phyloP scores from a whole-genome alignment of 495 filamentous ascomycete species.

The Talaromyces ruber region DNA sequence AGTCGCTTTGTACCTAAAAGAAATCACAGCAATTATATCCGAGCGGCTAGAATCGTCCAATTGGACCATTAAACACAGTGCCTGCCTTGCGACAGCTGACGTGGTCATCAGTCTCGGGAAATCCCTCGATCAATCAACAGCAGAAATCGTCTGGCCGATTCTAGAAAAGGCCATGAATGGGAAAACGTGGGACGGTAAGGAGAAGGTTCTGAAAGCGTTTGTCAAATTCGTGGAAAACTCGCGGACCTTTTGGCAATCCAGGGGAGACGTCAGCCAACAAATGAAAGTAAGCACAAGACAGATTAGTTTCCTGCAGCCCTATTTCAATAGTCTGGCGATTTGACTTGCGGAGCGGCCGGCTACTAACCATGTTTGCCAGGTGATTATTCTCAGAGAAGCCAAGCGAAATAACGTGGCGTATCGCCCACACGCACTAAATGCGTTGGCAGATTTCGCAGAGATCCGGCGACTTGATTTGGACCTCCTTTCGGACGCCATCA shows the following conservation, averaged over 20 bases:
- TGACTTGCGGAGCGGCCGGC: not conserved
- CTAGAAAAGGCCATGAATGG: slow-evolving; percentile 71
- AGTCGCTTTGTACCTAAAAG: slow-evolving; percentile 71
- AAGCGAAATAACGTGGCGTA: slow-evolving; percentile 81
- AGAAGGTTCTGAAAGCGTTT: slow-evolving; percentile 78
- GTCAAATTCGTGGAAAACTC: slow-evolving; percentile 62
- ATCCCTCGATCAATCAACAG: slow-evolving; percentile 47
- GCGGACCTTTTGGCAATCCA: slow-evolving; percentile 47
- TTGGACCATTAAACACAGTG: slow-evolving; percentile 86
- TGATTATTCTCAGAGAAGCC: slow-evolving; percentile 73
- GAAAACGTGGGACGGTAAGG: slow-evolving; percentile 93
- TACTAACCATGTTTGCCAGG: slow-evolving; percentile 15
- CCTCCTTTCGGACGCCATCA: slow-evolving; percentile 57
- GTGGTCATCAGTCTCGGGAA: slow-evolving; percentile 52
- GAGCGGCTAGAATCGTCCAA: slow-evolving; percentile 63
- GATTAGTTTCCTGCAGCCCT: not conserved
- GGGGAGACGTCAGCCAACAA: slow-evolving; percentile 35
- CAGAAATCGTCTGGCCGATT: slow-evolving; percentile 67
- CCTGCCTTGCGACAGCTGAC: slow-evolving; percentile 70
- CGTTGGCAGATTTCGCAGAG: slow-evolving; percentile 61
- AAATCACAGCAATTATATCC: slow-evolving; percentile 64
- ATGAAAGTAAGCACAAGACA: slow-evolving; percentile 43
- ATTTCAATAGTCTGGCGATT: slow-evolving; percentile 5
- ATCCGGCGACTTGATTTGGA: slow-evolving; percentile 56
- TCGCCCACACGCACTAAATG: slow-evolving; percentile 63